A percentile compares a stretch with the other conserved stretches of the same genome.
phyloP scores from a whole-genome alignment of 257 asterid species.

The Agastache rugosa region DNA sequence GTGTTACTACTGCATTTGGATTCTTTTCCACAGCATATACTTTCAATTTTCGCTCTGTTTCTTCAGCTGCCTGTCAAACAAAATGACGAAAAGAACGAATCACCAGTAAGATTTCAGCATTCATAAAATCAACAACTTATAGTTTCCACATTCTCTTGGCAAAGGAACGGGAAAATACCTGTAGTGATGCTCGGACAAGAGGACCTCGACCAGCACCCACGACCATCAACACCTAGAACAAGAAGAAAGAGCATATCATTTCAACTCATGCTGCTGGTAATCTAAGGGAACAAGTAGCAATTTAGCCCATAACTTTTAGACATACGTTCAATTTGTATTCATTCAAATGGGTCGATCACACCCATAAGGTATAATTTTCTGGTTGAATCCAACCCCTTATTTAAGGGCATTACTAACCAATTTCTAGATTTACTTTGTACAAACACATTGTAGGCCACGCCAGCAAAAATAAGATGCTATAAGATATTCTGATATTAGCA shows the following conservation, averaged over 20 bases:
- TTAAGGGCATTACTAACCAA: not conserved
- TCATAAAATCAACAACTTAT: not conserved
- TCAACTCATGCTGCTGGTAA: slow-evolving; percentile 16
- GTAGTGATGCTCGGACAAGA: slow-evolving; percentile 95
- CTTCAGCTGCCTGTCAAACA: slow-evolving; percentile 88
- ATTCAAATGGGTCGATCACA: not conserved
- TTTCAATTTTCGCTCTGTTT: slow-evolving; percentile 87
- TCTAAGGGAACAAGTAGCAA: not conserved
- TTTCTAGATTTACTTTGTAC: not conserved
- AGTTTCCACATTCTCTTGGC: slow-evolving; percentile 26
- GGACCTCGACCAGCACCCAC: slow-evolving; percentile 99
- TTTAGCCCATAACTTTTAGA: not conserved
- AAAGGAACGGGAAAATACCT: slow-evolving; percentile 54
- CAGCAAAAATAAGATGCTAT: not conserved
- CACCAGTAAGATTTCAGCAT: slow-evolving; percentile 26
- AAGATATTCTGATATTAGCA: not conserved
- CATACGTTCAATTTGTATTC: not conserved
- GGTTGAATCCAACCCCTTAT: not conserved
- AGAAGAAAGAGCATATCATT: slow-evolving; percentile 32
- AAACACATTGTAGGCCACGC: not conserved
- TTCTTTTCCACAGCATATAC: slow-evolving; percentile 97
- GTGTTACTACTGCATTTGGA: slow-evolving; percentile 97
- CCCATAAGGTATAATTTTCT: not conserved
- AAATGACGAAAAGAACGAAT: slow-evolving; percentile 16
- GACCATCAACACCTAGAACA: slow-evolving; percentile 90